Evolutionary conservation across 2,329 filamentous ascomycete genomes (phyloP), one percentile per base, ranked within the genome.

Genomic region (Scedosporium minutisporum): DNA sequence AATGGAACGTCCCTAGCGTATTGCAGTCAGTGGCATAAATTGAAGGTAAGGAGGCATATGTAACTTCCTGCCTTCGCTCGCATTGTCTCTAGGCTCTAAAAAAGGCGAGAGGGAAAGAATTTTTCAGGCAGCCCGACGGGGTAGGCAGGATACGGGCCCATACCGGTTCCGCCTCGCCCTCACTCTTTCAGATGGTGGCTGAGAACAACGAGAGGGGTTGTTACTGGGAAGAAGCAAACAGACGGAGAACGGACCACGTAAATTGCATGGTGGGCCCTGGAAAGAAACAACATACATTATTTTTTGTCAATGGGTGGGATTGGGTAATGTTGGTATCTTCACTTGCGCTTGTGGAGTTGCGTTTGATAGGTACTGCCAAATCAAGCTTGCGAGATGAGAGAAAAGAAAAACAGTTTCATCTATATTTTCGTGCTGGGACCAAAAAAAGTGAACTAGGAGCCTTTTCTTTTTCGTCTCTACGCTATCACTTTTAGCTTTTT

Each of bases 151-250:
- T 14, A 25, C 21, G 7, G 18, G 23, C 9, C 14, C 12, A 25
- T 29, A 21, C 18, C 3, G 7, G 7, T 6, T 48, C 41, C 76
- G 90, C 97, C 68, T 96, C 92, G 70, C 93, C 95, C 72, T 96
- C 93, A 61, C 72, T 96, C 93, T 61, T 97, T 85, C 89, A 92
- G 80, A 95, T 91, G 83, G 97, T 96, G 84, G 33, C n/a, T 6
- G 18, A 3, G 42, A 60, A 60, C 44, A 60, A 48, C 25, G 58
- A 46, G 18, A 16, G 42, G 41, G 38, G 33, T 59, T 25, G 4
- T 29, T n/a, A 16, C 38, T 18, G 27, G 38, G 16, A n/a, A 23
- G 7, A 23, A 16, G 9, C 9, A 48, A 25, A 27, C 25, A 25
- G 46, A 60, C 23, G 21, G 12, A 14, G 41, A 44, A 59, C 16